Base-by-base conservation (phyloP, 805 yeast genomes). In the Kregervanrija pseudodelftensis region DNA sequence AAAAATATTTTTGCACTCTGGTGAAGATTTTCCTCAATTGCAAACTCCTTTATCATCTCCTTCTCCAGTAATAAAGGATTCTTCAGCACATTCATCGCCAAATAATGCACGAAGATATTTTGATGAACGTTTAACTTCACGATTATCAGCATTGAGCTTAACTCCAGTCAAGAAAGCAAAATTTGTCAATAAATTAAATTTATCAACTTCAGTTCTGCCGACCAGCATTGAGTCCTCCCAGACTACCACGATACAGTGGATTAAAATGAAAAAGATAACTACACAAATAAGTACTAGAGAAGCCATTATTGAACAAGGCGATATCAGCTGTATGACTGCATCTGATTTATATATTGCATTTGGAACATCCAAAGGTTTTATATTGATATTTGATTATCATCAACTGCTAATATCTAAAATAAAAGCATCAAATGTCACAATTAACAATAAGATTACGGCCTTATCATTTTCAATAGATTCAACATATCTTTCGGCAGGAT, bases 331-430 rank as follows among this genome's bases (percentile, higher is more conserved):
- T 22, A 54, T 79, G 11, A 58, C 68, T 0, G 66, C 74, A 0
- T 69, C 75, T 9, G 72, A 68, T 32, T 36, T 35, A 8, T 53
- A 72, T 31, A 66, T 83, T 8, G 78, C 78, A 0, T 54, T 89
- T 8, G 96, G 95, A 2, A 89, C 96, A 0, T 55, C 73, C 0
- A 74, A 73, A 41, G 95, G 95, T 1, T 65, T 60, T 33, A 66
- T 87, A 0, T 60, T 85, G 5, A 68, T 84, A 5, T 89, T 86
- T 60, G 83, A 81, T 54, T 82, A 80, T 49, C 73, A 73, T 37
- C 96, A 90, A 59, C 68, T 66, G 30, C 57, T 85, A 4, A 65
- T 72, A 11, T 63, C 64, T 37, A 69, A 72, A 1, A 57, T 82
- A 12, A 53, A 51, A n/a, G 52, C 60, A 11, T 52, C 59, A 4